Evolutionary conservation across 2,329 filamentous ascomycete genomes (phyloP).

Genomic region (Fonsecaea pedrosoi): DNA sequence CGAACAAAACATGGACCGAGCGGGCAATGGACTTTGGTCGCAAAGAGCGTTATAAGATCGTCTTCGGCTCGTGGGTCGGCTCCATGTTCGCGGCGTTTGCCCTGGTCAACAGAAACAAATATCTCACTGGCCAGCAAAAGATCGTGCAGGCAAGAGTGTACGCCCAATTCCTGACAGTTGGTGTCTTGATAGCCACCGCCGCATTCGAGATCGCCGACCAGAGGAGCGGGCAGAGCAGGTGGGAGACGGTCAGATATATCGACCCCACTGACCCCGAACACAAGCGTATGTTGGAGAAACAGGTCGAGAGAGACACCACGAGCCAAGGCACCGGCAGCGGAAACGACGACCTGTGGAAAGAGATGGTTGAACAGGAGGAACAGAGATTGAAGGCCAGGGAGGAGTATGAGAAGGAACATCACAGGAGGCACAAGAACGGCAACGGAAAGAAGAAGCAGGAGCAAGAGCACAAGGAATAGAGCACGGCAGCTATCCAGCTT

Average conservation of each 20-base stretch:
- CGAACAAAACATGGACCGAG: constrained; percentile 64
- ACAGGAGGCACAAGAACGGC: constrained; percentile 36
- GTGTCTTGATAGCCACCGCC: constrained; percentile 80
- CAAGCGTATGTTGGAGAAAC: constrained; percentile 84
- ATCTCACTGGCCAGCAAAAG: constrained; percentile 79
- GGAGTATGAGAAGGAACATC: constrained; percentile 42
- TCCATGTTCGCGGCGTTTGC: constrained; percentile 77
- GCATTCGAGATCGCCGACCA: constrained; percentile 83
- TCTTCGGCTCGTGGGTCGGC: constrained; percentile 80
- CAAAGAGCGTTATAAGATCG: constrained; percentile 84
- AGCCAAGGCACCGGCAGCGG: constrained; percentile 24
- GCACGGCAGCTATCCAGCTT: not conserved
- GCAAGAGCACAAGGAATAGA: constrained; percentile 19
- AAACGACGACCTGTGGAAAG: constrained; percentile 76
- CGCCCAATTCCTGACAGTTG: constrained; percentile 85
- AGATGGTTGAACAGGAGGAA: constrained; percentile 59
- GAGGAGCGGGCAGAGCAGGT: constrained; percentile 69
- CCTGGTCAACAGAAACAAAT: constrained; percentile 78
- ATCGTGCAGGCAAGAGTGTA: constrained; percentile 94
- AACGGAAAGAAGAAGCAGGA: constrained; percentile 30
- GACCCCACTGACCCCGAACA: constrained; percentile 83
- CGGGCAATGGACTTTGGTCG: constrained; percentile 74
- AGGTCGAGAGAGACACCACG: constrained; percentile 53
- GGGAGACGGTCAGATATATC: constrained; percentile 76
- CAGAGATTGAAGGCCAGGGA: constrained; percentile 53